Evolutionary conservation across 768 basidiomycete species (phyloP).

Genomic region (Pholiota molesta): DNA sequence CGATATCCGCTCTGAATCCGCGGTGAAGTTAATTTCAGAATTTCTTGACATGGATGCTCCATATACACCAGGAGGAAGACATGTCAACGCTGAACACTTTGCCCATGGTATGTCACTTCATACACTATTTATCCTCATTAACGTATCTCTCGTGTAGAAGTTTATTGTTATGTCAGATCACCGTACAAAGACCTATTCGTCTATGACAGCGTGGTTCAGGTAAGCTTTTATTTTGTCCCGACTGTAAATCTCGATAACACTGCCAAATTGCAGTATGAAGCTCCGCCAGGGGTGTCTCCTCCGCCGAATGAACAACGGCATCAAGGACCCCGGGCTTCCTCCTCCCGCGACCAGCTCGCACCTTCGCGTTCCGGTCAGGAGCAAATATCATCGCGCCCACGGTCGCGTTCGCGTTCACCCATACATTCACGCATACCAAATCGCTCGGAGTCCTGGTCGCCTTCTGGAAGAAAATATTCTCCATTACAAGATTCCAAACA

Average conservation of each 20-base stretch:
- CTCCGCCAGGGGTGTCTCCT: slow-evolving; percentile 43
- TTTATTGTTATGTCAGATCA: slow-evolving; percentile 87
- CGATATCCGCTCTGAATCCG: slow-evolving; percentile 89
- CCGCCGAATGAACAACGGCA: slow-evolving; percentile 32
- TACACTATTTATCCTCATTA: neutral
- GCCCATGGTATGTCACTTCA: slow-evolving; percentile 66
- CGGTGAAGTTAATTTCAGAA: slow-evolving; percentile 82
- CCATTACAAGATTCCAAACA: slow-evolving; percentile 1
- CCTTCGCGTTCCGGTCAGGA: slow-evolving; percentile 8
- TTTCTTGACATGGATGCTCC: slow-evolving; percentile 81
- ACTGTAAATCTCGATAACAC: slow-evolving; percentile 14
- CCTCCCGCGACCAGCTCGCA: slow-evolving; percentile 25
- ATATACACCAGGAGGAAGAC: slow-evolving; percentile 57
- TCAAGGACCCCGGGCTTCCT: slow-evolving; percentile 31
- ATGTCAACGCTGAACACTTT: slow-evolving; percentile 87
- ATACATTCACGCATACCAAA: slow-evolving; percentile 12
- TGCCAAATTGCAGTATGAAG: slow-evolving; percentile 57
- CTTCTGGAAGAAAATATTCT: slow-evolving; percentile 35
- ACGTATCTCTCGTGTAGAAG: slow-evolving; percentile 50
- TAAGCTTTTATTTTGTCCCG: slow-evolving; percentile 31
- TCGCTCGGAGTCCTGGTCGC: slow-evolving; percentile 37
- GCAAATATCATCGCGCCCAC: neutral
- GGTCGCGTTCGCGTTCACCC: slow-evolving; percentile 7
- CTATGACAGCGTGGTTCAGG: slow-evolving; percentile 86
- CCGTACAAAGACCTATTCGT: slow-evolving; percentile 83